Evolutionary conservation across 345 rosid genomes (phyloP).

Genomic region (Leavenworthia alabamica): DNA sequence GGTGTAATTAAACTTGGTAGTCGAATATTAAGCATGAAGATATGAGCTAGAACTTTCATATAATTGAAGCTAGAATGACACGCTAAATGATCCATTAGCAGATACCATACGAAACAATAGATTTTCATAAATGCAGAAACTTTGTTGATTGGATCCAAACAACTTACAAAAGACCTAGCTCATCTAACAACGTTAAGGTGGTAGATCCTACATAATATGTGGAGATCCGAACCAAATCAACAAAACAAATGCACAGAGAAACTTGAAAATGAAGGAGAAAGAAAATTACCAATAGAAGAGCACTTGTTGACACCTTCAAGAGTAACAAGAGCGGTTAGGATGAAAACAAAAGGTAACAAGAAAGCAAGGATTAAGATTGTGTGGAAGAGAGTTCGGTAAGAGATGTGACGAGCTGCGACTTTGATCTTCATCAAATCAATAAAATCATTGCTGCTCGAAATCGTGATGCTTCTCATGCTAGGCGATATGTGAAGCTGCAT

Average conservation of each 20-base stretch:
- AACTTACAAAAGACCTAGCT: not conserved
- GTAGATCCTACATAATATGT: not conserved
- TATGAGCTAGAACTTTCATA: too few relatives aligned
- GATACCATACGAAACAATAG: not conserved
- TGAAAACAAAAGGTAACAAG: slow-evolving; percentile 96
- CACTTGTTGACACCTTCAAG: slow-evolving; percentile 99
- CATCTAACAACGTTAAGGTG: slow-evolving; percentile 2
- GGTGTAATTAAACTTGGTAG: not conserved
- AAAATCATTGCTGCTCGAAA: slow-evolving; percentile 95
- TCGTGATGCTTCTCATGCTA: slow-evolving; percentile 99
- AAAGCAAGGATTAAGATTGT: slow-evolving; percentile 94
- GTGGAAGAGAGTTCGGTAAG: slow-evolving; percentile 93
- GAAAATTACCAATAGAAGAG: slow-evolving; percentile 80
- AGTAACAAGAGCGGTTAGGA: slow-evolving; percentile 94
- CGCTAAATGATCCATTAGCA: not conserved
- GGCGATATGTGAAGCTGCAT: slow-evolving; percentile 99
- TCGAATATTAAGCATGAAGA: not conserved
- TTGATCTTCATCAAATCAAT: slow-evolving; percentile 99
- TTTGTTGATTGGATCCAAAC: not conserved
- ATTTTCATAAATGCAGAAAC: not conserved
- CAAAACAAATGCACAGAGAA: not conserved
- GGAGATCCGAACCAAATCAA: not conserved
- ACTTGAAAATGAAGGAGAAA: not conserved
- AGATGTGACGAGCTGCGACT: slow-evolving; percentile 98
- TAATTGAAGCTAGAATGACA: not conserved